Evolutionary conservation across 164 flowering plant genomes (phyloP), one percentile per base, ranked within the genome.

Genomic region (Buxus sempervirens): DNA sequence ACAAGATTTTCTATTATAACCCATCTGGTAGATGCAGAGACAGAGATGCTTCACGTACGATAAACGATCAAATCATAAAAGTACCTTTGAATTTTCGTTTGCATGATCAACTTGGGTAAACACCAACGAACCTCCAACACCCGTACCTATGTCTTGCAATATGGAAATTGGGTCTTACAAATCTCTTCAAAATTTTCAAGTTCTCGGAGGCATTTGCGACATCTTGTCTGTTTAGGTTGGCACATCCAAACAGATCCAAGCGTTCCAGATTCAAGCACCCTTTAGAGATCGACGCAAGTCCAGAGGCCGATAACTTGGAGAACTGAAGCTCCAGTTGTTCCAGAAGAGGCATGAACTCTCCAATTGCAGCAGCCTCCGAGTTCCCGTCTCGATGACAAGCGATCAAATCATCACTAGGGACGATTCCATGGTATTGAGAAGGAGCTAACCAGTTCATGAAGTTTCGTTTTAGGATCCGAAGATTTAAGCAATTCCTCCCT

Each of bases 131-230:
- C 49, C 73, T 74, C 98, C 98, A 94, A 71, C 91, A 97, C 2
- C 88, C 90, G 68, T 91, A 90, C 76, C 98, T 83, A 62, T 94
- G 82, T 73, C 93, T 79, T 16, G 96, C 93, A 54, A 91, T 82
- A 56, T 83, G 85, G 74, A 85, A 85, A 72, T 94, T 85, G 18
- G 96, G 96, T 77, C 76, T 88, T 73, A 77, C 85, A 60, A 94
- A 54, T 67, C 21, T 74, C 77, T 79, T 85, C 87, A 94, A 58
- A 20, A 82, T 77, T 78, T 84, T 83, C 83, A 88, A 24, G 55
- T 73, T 83, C 12, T 81, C 70, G 3, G 82, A 56, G 3, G 88
- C 85, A 73, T 78, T 83, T 26, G 70, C 70, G 68, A 94, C 83
- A 64, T 87, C 93, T 36, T 87, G 83, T 65, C 90, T 82, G 4